Conservation (phyloP, 1,139 yeast genomes). For the Eremothecium sinecaudum region DNA sequence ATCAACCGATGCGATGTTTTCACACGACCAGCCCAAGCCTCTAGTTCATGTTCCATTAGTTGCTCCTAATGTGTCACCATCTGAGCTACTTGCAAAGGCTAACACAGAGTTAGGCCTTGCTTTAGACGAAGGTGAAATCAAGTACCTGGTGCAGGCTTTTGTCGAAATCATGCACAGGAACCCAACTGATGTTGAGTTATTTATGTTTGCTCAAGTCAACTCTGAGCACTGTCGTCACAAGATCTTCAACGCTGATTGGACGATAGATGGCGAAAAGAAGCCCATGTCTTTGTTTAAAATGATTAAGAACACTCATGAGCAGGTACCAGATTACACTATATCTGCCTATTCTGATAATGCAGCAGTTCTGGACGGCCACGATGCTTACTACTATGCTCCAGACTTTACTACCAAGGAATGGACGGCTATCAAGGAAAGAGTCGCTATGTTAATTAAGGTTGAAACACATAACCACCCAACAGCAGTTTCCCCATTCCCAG, state of each 20-base stretch:
- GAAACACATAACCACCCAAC: constrained; percentile 99
- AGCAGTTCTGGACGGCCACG: constrained; percentile 76
- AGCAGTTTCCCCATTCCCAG: constrained; percentile 97
- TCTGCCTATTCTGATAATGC: constrained; percentile 98
- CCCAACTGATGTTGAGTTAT: constrained; percentile 95
- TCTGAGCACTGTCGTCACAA: constrained; percentile 99
- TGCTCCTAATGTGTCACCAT: constrained; percentile 33
- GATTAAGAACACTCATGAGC: constrained; percentile 89
- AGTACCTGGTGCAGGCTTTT: constrained; percentile 76
- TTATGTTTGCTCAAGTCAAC: constrained; percentile 99
- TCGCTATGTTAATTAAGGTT: constrained; percentile 86
- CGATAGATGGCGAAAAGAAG: constrained; percentile 73
- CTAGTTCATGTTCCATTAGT: constrained; percentile 60
- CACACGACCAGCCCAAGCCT: constrained; percentile 77
- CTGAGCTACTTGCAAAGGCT: constrained; percentile 59
- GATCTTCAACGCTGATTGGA: constrained; percentile 98
- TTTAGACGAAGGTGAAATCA: constrained; percentile 84
- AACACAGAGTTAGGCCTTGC: constrained; percentile 86
- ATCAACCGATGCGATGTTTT: constrained; percentile 58
- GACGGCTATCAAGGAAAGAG: constrained; percentile 64
- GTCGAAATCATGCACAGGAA: constrained; percentile 66
- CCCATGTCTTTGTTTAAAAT: constrained; percentile 76
- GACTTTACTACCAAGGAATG: constrained; percentile 64
- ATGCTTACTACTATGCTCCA: constrained; percentile 71
- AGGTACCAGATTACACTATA: constrained; percentile 72